A percentile compares a stretch with the other conserved stretches of the same genome.
Conservation (phyloP, 306 rosid genomes). For the Cucumis melo region DNA sequence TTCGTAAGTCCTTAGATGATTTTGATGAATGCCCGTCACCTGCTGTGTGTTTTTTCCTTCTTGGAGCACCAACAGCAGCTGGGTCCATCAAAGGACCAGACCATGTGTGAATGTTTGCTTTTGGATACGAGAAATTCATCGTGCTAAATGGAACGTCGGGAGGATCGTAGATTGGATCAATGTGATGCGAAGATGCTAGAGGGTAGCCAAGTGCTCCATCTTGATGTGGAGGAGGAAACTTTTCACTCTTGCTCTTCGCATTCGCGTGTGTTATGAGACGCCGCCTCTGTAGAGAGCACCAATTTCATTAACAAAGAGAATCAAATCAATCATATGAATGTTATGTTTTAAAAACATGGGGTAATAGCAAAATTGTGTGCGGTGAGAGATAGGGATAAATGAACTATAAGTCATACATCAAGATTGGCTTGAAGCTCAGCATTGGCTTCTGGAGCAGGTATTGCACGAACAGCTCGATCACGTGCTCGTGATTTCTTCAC, state of each 20-base stretch:
- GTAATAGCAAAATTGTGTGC: not conserved
- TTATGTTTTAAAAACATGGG: not conserved
- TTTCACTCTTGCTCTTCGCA: constrained; percentile 98
- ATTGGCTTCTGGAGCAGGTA: constrained; percentile 83
- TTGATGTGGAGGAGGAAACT: constrained; percentile 99
- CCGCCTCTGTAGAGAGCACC: constrained; percentile 48
- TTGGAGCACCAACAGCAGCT: constrained; percentile 45
- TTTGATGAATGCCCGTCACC: constrained; percentile 45
- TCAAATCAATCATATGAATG: not conserved
- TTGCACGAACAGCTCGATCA: constrained; percentile 61
- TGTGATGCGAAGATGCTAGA: constrained; percentile 76
- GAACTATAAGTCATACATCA: constrained; percentile 45
- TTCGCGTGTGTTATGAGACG: constrained; percentile 84
- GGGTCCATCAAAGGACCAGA: constrained; percentile 85
- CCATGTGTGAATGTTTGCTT: constrained; percentile 76
- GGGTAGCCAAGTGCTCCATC: constrained; percentile 92
- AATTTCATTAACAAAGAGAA: not conserved
- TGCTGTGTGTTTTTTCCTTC: constrained; percentile 62
- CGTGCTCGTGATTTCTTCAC: constrained; percentile 74
- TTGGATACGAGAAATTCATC: constrained; percentile 64
- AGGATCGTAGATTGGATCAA: constrained; percentile 77
- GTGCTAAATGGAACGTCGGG: constrained; percentile 88
- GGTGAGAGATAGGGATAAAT: not conserved
- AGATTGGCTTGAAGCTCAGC: constrained; percentile 93
- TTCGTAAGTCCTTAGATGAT: constrained; percentile 36